Conservation (phyloP, 2,329 filamentous ascomycete genomes). For the Ceratocystis smalleyi region DNA sequence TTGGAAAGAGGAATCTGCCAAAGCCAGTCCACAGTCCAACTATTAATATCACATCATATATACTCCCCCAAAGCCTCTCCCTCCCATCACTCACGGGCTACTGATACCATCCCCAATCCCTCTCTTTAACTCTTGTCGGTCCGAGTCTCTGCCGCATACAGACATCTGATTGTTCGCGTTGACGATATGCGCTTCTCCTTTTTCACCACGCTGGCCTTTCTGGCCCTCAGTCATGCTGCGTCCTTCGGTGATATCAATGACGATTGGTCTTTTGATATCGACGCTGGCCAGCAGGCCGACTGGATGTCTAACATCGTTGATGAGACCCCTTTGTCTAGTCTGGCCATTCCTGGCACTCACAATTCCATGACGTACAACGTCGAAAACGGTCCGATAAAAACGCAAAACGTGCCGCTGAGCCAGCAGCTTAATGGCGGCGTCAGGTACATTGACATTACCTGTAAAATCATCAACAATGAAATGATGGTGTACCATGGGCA, state of each 20-base stretch:
- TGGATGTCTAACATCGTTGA: background rate
- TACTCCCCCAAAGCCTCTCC: no score
- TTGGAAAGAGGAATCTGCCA: no score
- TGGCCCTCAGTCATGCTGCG: background rate
- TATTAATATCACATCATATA: no score
- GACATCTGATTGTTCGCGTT: no score
- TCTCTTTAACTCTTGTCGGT: no score
- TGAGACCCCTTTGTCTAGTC: background rate
- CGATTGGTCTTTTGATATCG: background rate
- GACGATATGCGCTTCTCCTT: background rate
- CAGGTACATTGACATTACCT: background rate
- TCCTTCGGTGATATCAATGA: background rate
- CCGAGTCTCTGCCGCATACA: no score
- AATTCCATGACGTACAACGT: background rate
- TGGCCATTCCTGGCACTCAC: background rate
- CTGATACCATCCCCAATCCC: no score
- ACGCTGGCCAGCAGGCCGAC: background rate
- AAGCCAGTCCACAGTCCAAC: no score
- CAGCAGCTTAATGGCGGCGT: background rate
- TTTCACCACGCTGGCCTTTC: background rate
- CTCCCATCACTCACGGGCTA: no score
- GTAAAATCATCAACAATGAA: no score
- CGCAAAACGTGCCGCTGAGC: background rate
- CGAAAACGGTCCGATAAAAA: background rate
- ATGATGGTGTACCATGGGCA: no score